Conservation (phyloP, 1,139 yeast species). For the Yamadazyma sp. region DNA sequence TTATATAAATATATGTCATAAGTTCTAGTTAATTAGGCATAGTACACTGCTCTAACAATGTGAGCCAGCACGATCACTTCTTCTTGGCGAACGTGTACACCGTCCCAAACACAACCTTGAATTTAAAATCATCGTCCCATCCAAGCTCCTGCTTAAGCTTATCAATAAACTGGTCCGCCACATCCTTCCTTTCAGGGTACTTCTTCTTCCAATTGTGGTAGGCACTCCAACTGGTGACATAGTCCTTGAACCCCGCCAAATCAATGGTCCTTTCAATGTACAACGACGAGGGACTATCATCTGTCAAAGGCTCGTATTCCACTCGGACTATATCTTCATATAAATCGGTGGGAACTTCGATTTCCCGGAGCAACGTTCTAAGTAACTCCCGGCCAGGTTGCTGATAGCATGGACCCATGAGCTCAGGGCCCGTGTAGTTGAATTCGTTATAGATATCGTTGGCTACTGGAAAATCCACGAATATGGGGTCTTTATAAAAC, state of each 20-base stretch:
- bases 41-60: too few species aligned
- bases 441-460: conserved; percentile 41
- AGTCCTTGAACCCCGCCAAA: conserved; percentile 44
- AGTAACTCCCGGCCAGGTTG: conserved; percentile 67
- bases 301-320: conserved; percentile 36
- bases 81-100: conserved; percentile 48
- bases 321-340: conserved; percentile 42
- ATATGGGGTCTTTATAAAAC: conserved; percentile 75
- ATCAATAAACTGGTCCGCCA: conserved; percentile 42
- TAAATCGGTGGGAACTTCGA: conserved; percentile 37
- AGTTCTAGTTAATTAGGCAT: too few species aligned
- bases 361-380: conserved; percentile 42
- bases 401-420: conserved; percentile 71
- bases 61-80: too few species aligned
- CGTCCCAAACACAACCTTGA: conserved; percentile 60
- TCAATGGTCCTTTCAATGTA: conserved; percentile 42
- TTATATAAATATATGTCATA: too few species aligned
- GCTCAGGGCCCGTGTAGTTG: conserved; percentile 20
- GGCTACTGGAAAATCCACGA: conserved; percentile 41
- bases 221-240: conserved; percentile 68
- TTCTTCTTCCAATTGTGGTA: conserved; percentile 61
- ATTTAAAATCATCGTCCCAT: conserved; percentile 44
- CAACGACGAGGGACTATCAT: conserved; percentile 28
- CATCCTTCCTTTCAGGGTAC: conserved; percentile 32
- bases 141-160: conserved; percentile 41